Conservation (phyloP, 1,139 yeast genomes). For the Candida freyschussii region DNA sequence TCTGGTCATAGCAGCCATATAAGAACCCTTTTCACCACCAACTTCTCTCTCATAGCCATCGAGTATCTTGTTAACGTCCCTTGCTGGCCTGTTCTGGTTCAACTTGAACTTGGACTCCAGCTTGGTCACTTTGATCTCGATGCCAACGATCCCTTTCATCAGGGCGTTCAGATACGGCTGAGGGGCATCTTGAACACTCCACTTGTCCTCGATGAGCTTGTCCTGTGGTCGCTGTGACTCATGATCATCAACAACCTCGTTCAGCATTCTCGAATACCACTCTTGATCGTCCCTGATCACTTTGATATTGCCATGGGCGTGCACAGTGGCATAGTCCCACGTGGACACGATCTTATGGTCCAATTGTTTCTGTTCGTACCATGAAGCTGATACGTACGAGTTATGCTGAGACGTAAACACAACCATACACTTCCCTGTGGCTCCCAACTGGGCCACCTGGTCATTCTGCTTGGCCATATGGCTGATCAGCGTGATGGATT, state of each 20-base stretch:
- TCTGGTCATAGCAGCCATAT: constrained; percentile 11
- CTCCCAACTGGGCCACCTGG: constrained; percentile 43
- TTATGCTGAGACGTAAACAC: constrained; percentile 48
- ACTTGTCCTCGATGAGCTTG: constrained; percentile 31
- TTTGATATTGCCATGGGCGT: constrained; percentile 49
- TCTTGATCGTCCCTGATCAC: constrained; percentile 45
- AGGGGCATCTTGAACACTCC: constrained; percentile 62
- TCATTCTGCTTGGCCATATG: constrained; percentile 56
- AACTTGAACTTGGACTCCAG: constrained; percentile 57
- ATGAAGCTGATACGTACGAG: constrained; percentile 56
- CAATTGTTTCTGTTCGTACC: constrained; percentile 53
- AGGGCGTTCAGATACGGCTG: constrained; percentile 39
- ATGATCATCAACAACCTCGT: constrained; percentile 42
- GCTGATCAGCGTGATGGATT: constrained; percentile 40
- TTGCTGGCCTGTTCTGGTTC: constrained; percentile 45
- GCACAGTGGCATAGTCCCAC: constrained; percentile 66
- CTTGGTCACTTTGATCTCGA: constrained; percentile 48
- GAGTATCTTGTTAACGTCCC: constrained; percentile 50
- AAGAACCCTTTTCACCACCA: constrained; percentile 20
- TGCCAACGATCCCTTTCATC: constrained; percentile 56
- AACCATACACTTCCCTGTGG: constrained; percentile 41
- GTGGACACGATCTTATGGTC: constrained; percentile 68
- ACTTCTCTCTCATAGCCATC: constrained; percentile 35
- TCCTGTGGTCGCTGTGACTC: constrained; percentile 35
- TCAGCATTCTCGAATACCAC: constrained; percentile 45